Base-by-base conservation (phyloP, 1,284 basidiomycete species). In the Cerioporus squamosus region DNA sequence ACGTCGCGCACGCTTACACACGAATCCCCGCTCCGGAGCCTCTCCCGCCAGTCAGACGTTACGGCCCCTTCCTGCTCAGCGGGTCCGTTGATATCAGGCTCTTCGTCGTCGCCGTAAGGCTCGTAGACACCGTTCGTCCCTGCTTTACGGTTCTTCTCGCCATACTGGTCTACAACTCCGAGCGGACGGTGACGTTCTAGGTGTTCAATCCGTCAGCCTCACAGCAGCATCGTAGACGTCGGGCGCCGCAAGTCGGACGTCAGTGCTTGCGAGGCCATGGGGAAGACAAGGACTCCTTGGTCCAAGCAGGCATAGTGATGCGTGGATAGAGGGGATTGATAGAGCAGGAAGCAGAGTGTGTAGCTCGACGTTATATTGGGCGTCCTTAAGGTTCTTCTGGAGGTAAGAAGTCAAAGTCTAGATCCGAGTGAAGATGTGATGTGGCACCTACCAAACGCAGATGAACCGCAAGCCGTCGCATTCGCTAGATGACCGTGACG, bases 1-100 rank as follows among this genome's bases (percentile, higher is more conserved):
- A 63, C 55, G 43, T 63, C 55, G 23, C 62, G 62, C n/a, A 63
- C 56, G 24, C 49, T 63, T 5, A 59, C 56, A 5, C 53, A 53
- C 6, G 18, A 22, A 18, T 51, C 44, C 20, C 44, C 36, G 14
- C 47, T 46, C 15, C 22, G 20, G 12, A 55, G 33, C 22, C 42
- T 22, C 15, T 44, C 33, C 15, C 33, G 40, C 54, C 47, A 55
- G 14, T 50, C 31, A n/a, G 14, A 18, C n/a, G 15, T 1, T 3
- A 20, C 18, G 33, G 6, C 31, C 44, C 6, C n/a, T 22, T n/a
- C n/a, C 15, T 36, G 12, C n/a, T 44, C 31, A n/a, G 26, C n/a
- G 18, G 20, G 5, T n/a, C 33, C 18, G 33, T 24, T 23, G 8
- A 14, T 18, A n/a, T 0, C 12, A 20, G 18, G n/a, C 20, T 33